phyloP scores from a whole-genome alignment of 208 protist genomes.

The Trypanosoma conorhini region DNA sequence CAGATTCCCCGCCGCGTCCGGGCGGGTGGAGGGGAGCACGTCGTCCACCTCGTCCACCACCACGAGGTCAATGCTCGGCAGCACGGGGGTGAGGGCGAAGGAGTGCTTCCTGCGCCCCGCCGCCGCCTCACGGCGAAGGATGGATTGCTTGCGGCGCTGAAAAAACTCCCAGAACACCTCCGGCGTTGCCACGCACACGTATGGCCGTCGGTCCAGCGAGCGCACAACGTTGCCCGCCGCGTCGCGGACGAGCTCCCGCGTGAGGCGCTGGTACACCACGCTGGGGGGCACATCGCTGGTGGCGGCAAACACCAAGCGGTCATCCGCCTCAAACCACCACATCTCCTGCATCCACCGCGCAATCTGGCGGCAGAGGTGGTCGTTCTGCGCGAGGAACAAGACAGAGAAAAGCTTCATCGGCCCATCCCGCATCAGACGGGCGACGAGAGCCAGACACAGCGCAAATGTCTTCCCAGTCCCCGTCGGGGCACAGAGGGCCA shows the following conservation, averaged over 20 bases:
- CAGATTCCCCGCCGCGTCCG: constrained; percentile 66
- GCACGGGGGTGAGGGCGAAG: constrained; percentile 67
- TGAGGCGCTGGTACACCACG: constrained; percentile 81
- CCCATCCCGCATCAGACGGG: constrained; percentile 83
- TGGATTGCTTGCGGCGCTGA: constrained; percentile 43
- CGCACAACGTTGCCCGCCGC: constrained; percentile 33
- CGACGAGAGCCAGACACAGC: constrained; percentile 79
- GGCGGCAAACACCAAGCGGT: constrained; percentile 77
- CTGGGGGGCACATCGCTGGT: constrained; percentile 53
- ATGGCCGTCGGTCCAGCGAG: constrained; percentile 71
- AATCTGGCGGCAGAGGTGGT: constrained; percentile 79
- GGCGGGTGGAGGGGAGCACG: constrained; percentile 70
- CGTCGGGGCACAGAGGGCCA: constrained; percentile 87
- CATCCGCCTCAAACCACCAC: constrained; percentile 89
- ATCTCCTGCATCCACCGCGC: constrained; percentile 83
- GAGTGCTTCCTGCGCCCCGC: constrained; percentile 50
- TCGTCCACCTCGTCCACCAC: constrained; percentile 90
- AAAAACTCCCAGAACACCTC: constrained; percentile 79
- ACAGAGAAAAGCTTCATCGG: constrained; percentile 88
- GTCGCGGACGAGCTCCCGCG: constrained; percentile 57
- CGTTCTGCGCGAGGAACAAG: constrained; percentile 74
- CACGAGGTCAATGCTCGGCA: constrained; percentile 77
- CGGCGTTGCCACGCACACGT: constrained; percentile 81
- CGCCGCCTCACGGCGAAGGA: constrained; percentile 47
- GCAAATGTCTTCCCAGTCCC: constrained; percentile 90